These are phyloP conservation scores for Teratosphaeria gauchensis DNA, from an alignment of 2,329 filamentous ascomycete species.

Conservation along the genomic window DNA sequence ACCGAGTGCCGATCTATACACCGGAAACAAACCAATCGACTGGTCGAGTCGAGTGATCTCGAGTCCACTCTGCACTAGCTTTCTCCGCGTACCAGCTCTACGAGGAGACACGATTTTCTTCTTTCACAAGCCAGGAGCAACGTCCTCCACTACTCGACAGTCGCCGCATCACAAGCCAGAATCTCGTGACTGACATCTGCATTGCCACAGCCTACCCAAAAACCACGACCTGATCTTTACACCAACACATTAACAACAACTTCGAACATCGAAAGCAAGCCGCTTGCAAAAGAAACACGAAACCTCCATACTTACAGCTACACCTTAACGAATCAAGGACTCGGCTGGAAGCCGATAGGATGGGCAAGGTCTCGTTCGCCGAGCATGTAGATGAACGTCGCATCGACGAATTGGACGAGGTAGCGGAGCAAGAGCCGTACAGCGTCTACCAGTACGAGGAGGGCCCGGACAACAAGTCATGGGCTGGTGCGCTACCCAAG, in stretches of 20 bases:
- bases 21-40: background rate
- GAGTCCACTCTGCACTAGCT: background rate
- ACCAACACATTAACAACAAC: background rate
- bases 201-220: background rate
- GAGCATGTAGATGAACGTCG: slow-evolving; percentile 38
- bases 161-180: background rate
- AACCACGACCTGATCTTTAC: background rate
- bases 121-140: background rate
- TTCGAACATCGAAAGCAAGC: background rate
- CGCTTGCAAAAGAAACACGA: background rate
- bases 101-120: background rate
- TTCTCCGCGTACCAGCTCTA: background rate
- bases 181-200: background rate
- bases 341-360: slow-evolving; percentile 46
- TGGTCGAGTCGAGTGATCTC: background rate
- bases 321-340: slow-evolving; percentile 4
- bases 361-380: slow-evolving; percentile 45
- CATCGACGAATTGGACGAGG: slow-evolving; percentile 34
- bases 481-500: slow-evolving; percentile 90
- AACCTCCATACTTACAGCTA: background rate
- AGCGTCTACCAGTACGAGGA: slow-evolving; percentile 57
- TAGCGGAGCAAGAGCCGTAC: slow-evolving; percentile 35
- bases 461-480: slow-evolving; percentile 71
- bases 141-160: background rate
- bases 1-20: background rate